Evolutionary conservation across 202 grass and related monocot species (phyloP), one percentile per base, ranked within the genome.

Genomic region (Saccharum hybrid): DNA sequence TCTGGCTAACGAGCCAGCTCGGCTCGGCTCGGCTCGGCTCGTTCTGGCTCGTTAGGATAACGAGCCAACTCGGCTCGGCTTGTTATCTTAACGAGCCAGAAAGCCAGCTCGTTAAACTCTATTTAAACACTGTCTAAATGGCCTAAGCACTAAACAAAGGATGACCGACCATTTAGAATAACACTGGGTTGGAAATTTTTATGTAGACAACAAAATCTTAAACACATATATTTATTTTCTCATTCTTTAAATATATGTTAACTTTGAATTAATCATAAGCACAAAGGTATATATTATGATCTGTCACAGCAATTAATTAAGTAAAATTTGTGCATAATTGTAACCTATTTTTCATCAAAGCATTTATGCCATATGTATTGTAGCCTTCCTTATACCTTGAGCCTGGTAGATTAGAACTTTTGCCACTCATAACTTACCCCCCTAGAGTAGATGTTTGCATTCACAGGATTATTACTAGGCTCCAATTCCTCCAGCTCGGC

Each of bases 401-500:
- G 13, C 13, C 12, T 63, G 14, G 69, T 78, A 12, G 23, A 61
- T 79, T 46, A 90, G 69, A 83, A 80, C 43, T 76, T 90, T 36
- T 87, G 84, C 88, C 84, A 84, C 36, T 87, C 84, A 22, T 76
- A 84, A 80, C 68, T 83, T 75, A 80, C 80, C 42, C 54, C 75
- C 11, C 43, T 87, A 46, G 88, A 71, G 84, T 80, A 83, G 23
- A 65, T 21, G 63, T 80, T 90, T 64, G 54, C 34, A 87, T 41
- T 64, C 68, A 74, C 72, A 23, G 41, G 19, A 71, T 75, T 75
- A 48, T 75, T 75, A 48, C 51, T 73, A 57, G 80, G 71, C 80
- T 90, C 88, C 79, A 87, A 49, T 41, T 84, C 84, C 63, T 84
- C 88, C 10, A 90, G 56, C 76, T 87, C 84, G 18, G 88, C 84